Conservation (phyloP, 495 filamentous ascomycete species). For the Peziza echinospora region DNA sequence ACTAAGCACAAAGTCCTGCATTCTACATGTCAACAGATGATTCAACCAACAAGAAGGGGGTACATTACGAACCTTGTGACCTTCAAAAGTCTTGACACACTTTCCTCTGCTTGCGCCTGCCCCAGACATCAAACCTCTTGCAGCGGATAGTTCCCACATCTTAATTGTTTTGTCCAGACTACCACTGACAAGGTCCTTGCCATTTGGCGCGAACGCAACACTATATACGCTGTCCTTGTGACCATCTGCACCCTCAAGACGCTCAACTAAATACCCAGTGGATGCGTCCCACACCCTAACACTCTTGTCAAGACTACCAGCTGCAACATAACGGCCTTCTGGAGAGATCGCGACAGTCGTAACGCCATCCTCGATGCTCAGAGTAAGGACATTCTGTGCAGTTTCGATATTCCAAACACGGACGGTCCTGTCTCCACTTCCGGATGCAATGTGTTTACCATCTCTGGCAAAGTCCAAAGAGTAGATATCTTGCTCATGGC, state of each 20-base stretch:
- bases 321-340: slow-evolving; percentile 65
- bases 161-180: slow-evolving; percentile 90
- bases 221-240: slow-evolving; percentile 88
- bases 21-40: no score
- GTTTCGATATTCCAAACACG: slow-evolving; percentile 74
- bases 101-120: slow-evolving; percentile 50
- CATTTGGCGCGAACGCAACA: slow-evolving; percentile 74
- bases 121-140: slow-evolving; percentile 39
- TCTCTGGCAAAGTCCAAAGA: slow-evolving; percentile 79
- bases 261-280: slow-evolving; percentile 59
- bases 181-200: slow-evolving; percentile 67
- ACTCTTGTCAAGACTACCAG: slow-evolving; percentile 75
- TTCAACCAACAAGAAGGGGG: no score
- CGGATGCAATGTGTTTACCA: slow-evolving; percentile 70
- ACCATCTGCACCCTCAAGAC: slow-evolving; percentile 64
- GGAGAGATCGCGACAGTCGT: slow-evolving; percentile 85
- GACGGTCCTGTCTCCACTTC: slow-evolving; percentile 70
- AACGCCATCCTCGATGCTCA: slow-evolving; percentile 75
- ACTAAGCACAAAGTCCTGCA: slow-evolving; percentile 75
- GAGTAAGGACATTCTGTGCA: slow-evolving; percentile 46
- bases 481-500: slow-evolving; percentile 86
- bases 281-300: slow-evolving; percentile 75
- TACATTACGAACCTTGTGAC: slow-evolving; percentile 57
- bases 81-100: slow-evolving; percentile 75
- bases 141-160: slow-evolving; percentile 68